phyloP scores from a whole-genome alignment of 805 yeast species.

The Kazachstania martiniae region DNA sequence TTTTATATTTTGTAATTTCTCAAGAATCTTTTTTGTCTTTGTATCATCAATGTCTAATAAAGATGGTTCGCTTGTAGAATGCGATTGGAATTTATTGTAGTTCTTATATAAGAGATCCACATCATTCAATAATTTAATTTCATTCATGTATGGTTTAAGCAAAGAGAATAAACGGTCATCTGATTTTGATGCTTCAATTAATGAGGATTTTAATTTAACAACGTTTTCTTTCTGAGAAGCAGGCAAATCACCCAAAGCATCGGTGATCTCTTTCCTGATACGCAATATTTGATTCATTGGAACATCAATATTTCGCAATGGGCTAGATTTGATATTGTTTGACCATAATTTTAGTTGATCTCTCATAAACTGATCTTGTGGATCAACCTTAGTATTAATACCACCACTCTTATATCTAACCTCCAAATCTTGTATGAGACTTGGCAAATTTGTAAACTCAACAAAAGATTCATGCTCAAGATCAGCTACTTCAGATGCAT shows the following conservation, averaged over 20 bases:
- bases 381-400: constrained; percentile 9
- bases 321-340: constrained; percentile 15
- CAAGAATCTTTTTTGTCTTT: constrained; percentile 22
- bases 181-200: constrained; percentile 49
- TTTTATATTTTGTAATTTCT: constrained; percentile 41
- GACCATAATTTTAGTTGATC: constrained; percentile 25
- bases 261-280: constrained; percentile 29
- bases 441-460: constrained; percentile 72
- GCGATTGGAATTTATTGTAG: constrained; percentile 21
- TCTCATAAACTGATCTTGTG: constrained; percentile 21
- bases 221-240: constrained; percentile 43
- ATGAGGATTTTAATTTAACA: constrained; percentile 44
- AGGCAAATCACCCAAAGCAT: constrained; percentile 25
- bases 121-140: constrained; percentile 33
- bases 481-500: constrained; percentile 63
- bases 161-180: constrained; percentile 44
- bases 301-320: constrained; percentile 17
- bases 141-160: constrained; percentile 33
- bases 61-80: constrained; percentile 25
- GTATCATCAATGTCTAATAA: constrained; percentile 62
- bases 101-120: constrained; percentile 35
- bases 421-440: constrained; percentile 45
- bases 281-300: constrained; percentile 30
- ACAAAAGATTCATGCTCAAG: constrained; percentile 70
- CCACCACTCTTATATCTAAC: constrained; percentile 24